These are phyloP conservation scores for Heliamphora pulchella DNA, from an alignment of 179 eudicot species.

Conservation along the genomic window DNA sequence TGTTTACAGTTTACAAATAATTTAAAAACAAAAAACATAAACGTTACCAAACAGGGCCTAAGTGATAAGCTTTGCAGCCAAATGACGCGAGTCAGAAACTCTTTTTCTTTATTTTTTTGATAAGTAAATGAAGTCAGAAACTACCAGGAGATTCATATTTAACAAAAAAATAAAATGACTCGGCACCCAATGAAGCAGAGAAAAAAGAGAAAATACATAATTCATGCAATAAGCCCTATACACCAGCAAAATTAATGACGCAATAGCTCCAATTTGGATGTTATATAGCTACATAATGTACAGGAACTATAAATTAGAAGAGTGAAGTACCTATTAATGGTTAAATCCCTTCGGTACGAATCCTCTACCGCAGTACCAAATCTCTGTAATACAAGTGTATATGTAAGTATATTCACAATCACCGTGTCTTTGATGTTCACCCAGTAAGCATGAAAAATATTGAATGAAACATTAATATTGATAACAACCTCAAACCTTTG, in stretches of 20 bases:
- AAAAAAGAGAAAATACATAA: not conserved
- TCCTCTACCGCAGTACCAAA: conserved; percentile 94
- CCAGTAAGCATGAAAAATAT: conserved; percentile 9
- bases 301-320: not conserved
- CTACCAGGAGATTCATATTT: conserved; percentile 3
- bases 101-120: too few species aligned
- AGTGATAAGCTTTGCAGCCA: not conserved
- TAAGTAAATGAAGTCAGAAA: not conserved
- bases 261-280: not conserved
- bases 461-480: not conserved
- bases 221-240: not conserved
- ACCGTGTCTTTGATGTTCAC: not conserved
- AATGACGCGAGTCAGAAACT: too few species aligned
- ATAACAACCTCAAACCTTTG: not conserved
- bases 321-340: conserved; percentile 72
- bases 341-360: conserved; percentile 94
- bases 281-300: not conserved
- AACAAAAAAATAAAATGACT: not conserved
- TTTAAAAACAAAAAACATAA: too few species aligned
- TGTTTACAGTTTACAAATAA: too few species aligned
- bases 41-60: too few species aligned
- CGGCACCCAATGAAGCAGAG: not conserved
- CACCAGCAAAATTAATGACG: not conserved
- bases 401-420: not conserved
- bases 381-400: conserved; percentile 39